Percentiles rank a stretch among this genome's conserved stretches.
These are phyloP conservation scores for Phytophthora uliginosa DNA, from an alignment of 352 stramenopile species.

Conservation along the genomic window DNA sequence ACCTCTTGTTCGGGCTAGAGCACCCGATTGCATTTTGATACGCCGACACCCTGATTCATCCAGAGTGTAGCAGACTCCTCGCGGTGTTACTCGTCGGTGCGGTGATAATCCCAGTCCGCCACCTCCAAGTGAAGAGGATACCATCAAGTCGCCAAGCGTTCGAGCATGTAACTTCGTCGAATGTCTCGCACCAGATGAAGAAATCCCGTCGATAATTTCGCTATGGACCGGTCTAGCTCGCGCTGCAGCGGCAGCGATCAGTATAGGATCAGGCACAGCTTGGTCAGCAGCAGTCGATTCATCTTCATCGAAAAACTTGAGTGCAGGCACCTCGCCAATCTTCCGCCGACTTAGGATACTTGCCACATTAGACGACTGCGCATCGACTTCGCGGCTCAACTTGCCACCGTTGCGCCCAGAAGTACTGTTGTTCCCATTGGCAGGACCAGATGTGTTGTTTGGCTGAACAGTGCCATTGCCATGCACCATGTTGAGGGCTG, in stretches of 20 bases:
- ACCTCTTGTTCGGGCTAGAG: constrained; percentile 11
- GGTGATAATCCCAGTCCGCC: constrained; percentile 18
- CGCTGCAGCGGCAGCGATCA: neutral
- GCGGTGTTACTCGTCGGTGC: constrained; percentile 23
- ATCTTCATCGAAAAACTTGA: constrained; percentile 84
- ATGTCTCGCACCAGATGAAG: neutral
- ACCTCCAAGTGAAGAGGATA: constrained; percentile 9
- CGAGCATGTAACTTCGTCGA: neutral
- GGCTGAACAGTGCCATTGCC: constrained; percentile 31
- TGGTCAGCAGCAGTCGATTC: constrained; percentile 4
- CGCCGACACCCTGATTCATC: constrained; percentile 65
- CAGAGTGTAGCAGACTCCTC: constrained; percentile 81
- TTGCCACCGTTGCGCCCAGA: constrained; percentile 48
- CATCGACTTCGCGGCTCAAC: constrained; percentile 59
- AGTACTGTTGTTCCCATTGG: constrained; percentile 11
- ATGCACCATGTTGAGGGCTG: constrained; percentile 64
- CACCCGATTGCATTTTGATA: constrained; percentile 78
- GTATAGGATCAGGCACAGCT: constrained; percentile 1
- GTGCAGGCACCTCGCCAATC: constrained; percentile 75
- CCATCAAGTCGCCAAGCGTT: constrained; percentile 37
- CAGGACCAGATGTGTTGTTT: constrained; percentile 2
- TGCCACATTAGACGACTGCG: constrained; percentile 75
- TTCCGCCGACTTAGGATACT: constrained; percentile 81
- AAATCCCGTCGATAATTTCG: neutral
- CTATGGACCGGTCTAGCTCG: neutral